phyloP scores from a whole-genome alignment of 306 rosid species.

The Morella rubra region DNA sequence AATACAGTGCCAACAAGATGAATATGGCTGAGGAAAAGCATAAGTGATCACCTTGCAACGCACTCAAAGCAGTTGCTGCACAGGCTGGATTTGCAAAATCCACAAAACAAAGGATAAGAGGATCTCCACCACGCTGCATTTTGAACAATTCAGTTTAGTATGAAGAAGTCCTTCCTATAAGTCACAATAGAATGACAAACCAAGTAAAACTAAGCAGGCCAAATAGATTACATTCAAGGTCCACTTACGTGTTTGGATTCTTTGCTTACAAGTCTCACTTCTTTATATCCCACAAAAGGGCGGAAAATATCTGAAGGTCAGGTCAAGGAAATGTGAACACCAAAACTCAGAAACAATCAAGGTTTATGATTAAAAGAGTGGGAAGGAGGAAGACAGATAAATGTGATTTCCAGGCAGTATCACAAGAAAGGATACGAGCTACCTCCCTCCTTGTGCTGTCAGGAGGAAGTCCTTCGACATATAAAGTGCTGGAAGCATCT shows the following conservation, averaged over 20 bases:
- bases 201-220: constrained; percentile 13
- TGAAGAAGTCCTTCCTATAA: constrained; percentile 14
- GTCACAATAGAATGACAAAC: constrained; percentile 5
- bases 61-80: constrained; percentile 91
- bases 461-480: constrained; percentile 90
- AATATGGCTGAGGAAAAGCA: constrained; percentile 16
- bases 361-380: neutral
- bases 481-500: constrained; percentile 87
- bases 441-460: constrained; percentile 84
- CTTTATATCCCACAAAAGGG: constrained; percentile 94
- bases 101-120: constrained; percentile 87
- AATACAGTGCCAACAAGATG: neutral
- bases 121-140: constrained; percentile 89
- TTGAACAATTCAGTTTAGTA: constrained; percentile 26
- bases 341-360: neutral
- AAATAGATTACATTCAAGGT: constrained; percentile 8
- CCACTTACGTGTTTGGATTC: constrained; percentile 80
- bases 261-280: constrained; percentile 85
- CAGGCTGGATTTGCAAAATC: constrained; percentile 85
- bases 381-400: constrained; percentile 16
- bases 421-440: constrained; percentile 73
- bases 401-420: constrained; percentile 16
- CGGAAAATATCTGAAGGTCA: constrained; percentile 68
- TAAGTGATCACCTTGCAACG: constrained; percentile 68
- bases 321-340: constrained; percentile 38